Base-by-base conservation (phyloP, 1,139 yeast genomes). In the Magnusiomyces suaveolens region DNA sequence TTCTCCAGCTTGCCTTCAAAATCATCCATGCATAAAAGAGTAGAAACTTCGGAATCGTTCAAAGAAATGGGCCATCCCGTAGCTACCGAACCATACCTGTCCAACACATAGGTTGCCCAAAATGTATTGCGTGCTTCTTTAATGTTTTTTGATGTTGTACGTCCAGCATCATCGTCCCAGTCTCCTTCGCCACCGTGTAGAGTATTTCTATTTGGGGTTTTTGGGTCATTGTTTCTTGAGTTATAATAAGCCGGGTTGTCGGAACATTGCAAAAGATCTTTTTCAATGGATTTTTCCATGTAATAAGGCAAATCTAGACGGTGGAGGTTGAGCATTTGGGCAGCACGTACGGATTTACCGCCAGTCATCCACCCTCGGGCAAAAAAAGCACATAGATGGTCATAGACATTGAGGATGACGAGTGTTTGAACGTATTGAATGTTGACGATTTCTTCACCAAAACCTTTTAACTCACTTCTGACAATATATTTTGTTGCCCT, bases 351-450 rank as follows among this genome's bases (percentile, higher is more conserved):
- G 1, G 67, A 64, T 18, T 60, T 58, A 3, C 71, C 71, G 4
- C 62, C 60, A n/a, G 64, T 56, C 25, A 64, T 51, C 70, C 71
- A 68, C 2, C 69, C 70, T 44, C 66, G 63, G 4, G 66, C 62
- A 49, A 68, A 63, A 49, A 54, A 50, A 21, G 64, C 66, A 29
- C 54, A 51, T n/a, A 61, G 56, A 53, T 61, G 62, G 54, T 68
- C 70, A 52, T 60, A 60, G 26, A 59, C 52, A 14, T 62, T 58
- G n/a, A 67, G 41, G 12, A 68, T 56, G 8, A 59, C 52, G 46
- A 62, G 52, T 1, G 70, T 62, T 56, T 66, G 69, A 2, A 64
- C 59, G 53, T 60, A 67, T 50, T 60, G 58, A 2, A 64, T 46
- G 33, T 54, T 54, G 25, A 57, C 54, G 12, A 62, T 52, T 3